phyloP scores from a whole-genome alignment of 2,329 filamentous ascomycete species.

The Metarhizium brunneum region DNA sequence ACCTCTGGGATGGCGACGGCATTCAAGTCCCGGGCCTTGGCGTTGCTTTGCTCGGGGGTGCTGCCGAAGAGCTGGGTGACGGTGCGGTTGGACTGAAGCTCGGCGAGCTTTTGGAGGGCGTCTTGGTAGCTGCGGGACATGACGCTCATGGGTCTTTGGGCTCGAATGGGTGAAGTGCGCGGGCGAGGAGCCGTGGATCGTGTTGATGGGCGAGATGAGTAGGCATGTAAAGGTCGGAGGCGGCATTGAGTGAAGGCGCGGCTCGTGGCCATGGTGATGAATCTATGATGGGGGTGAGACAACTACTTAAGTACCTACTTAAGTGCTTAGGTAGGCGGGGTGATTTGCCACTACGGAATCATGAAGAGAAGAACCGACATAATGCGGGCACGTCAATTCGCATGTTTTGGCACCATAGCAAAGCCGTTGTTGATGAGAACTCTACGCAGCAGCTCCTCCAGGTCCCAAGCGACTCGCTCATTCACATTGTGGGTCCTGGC shows the following conservation, averaged over 20 bases:
- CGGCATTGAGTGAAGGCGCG: background rate
- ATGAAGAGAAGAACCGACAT: background rate
- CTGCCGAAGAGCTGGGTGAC: constrained; percentile 42
- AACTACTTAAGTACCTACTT: background rate
- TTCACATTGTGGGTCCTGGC: background rate
- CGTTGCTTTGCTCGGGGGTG: constrained; percentile 28
- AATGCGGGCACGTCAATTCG: background rate
- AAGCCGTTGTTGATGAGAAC: background rate
- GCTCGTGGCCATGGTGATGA: background rate
- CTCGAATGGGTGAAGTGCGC: background rate
- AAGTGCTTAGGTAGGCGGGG: too few relatives aligned
- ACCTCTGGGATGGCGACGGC: constrained; percentile 72
- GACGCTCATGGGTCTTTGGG: constrained; percentile 9
- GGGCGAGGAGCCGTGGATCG: background rate
- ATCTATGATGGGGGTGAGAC: background rate
- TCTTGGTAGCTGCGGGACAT: constrained; percentile 42
- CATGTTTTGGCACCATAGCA: background rate
- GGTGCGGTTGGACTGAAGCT: constrained; percentile 70
- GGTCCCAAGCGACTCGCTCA: too few relatives aligned
- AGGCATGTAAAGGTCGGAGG: background rate
- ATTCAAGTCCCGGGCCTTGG: constrained; percentile 48
- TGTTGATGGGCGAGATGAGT: background rate
- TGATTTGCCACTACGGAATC: background rate
- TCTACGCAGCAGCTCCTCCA: too few relatives aligned
- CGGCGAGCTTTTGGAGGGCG: constrained; percentile 65